phyloP scores from a whole-genome alignment of 2,329 filamentous ascomycete genomes.

The Chaetothyriales sp. region DNA sequence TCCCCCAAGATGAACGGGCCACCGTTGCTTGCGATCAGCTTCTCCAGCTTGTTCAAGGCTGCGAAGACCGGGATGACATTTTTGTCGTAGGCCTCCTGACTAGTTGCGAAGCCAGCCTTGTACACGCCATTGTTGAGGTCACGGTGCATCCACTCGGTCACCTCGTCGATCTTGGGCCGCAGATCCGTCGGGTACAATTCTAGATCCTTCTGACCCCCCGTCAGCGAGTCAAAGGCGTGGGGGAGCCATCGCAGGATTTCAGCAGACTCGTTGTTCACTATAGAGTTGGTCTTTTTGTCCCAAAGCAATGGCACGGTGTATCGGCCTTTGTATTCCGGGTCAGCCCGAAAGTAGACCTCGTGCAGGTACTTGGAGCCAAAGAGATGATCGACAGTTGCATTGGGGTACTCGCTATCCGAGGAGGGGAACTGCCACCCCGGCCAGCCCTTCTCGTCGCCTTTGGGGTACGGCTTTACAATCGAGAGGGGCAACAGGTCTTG shows the following conservation, averaged over 20 bases:
- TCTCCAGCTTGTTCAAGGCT: slow-evolving; percentile 44
- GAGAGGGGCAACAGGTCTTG: slow-evolving; percentile 37
- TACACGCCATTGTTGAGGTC: slow-evolving; percentile 48
- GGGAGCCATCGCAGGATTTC: slow-evolving; percentile 45
- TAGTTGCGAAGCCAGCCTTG: slow-evolving; percentile 43
- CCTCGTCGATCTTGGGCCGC: slow-evolving; percentile 35
- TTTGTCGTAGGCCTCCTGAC: slow-evolving; percentile 41
- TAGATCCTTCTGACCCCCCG: slow-evolving; percentile 29
- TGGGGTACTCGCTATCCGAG: slow-evolving; percentile 38
- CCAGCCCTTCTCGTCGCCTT: slow-evolving; percentile 48
- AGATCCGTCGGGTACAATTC: slow-evolving; percentile 40
- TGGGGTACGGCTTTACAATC: slow-evolving; percentile 51
- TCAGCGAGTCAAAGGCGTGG: slow-evolving; percentile 38
- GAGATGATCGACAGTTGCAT: slow-evolving; percentile 44
- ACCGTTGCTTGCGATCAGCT: slow-evolving; percentile 29
- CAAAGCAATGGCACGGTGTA: slow-evolving; percentile 48
- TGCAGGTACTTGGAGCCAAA: slow-evolving; percentile 45
- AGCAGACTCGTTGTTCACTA: slow-evolving; percentile 47
- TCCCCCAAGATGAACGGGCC: slow-evolving; percentile 43
- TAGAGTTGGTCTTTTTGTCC: slow-evolving; percentile 41
- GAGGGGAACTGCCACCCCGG: slow-evolving; percentile 47
- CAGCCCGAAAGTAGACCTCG: slow-evolving; percentile 47
- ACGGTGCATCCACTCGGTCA: slow-evolving; percentile 39
- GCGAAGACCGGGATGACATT: slow-evolving; percentile 42
- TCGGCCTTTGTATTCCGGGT: slow-evolving; percentile 44